phyloP scores from a whole-genome alignment of 1,284 basidiomycete species.

The Porogramme epimiltina region DNA sequence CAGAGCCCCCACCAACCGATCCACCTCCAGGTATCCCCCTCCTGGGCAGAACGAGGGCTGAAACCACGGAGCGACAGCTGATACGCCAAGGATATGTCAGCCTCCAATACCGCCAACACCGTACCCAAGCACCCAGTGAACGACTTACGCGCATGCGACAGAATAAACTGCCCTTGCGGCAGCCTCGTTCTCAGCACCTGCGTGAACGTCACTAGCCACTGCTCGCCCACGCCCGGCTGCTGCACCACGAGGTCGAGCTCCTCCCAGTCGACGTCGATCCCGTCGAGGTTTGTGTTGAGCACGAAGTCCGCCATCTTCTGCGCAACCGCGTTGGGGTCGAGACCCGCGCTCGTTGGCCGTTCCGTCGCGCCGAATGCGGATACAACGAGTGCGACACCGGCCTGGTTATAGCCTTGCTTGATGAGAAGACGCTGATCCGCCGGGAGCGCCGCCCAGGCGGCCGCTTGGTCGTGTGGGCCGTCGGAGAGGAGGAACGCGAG shows the following conservation, averaged over 20 bases:
- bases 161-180: constrained; percentile 33
- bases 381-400: constrained; percentile 49
- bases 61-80: constrained; percentile 57
- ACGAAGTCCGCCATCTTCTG: constrained; percentile 47
- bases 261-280: constrained; percentile 61
- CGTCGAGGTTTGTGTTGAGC: constrained; percentile 40
- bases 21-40: constrained; percentile 60
- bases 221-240: constrained; percentile 20
- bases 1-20: constrained; percentile 51
- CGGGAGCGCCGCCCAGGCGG: constrained; percentile 39
- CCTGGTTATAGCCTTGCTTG: constrained; percentile 43
- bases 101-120: background rate
- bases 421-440: constrained; percentile 34
- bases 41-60: constrained; percentile 48
- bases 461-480: constrained; percentile 45
- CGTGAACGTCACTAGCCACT: constrained; percentile 37
- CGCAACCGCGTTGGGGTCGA: constrained; percentile 42
- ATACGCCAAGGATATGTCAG: background rate
- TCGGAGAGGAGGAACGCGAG: constrained; percentile 44
- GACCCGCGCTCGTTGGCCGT: constrained; percentile 46
- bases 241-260: constrained; percentile 17
- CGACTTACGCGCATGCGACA: constrained; percentile 36
- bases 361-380: constrained; percentile 54
- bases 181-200: constrained; percentile 20
- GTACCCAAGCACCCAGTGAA: background rate